Conservation (phyloP, 331 rosid genomes). For the Pyrus hybrid region DNA sequence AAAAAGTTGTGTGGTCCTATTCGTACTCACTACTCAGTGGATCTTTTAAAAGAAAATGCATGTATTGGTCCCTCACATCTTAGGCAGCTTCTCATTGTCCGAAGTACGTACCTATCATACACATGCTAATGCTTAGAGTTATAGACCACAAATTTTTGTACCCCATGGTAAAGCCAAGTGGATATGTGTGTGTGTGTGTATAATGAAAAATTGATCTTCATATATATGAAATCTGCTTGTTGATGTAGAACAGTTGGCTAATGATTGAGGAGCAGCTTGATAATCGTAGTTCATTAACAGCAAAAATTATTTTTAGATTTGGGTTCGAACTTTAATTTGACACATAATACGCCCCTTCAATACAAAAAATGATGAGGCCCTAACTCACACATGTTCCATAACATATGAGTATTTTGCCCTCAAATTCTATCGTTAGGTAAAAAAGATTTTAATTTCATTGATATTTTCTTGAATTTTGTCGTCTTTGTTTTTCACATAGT, state of each 20-base stretch:
- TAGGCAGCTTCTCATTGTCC: slow-evolving; percentile 27
- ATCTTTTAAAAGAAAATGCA: slow-evolving; percentile 6
- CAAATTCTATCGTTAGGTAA: neutral
- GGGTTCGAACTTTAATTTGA: no score
- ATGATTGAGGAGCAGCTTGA: neutral
- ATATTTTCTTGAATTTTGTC: neutral
- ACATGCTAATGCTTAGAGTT: slow-evolving; percentile 22
- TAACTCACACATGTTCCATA: neutral
- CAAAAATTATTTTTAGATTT: neutral
- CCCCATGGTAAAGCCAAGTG: slow-evolving; percentile 25
- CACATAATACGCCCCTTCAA: neutral
- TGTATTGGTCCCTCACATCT: slow-evolving; percentile 58
- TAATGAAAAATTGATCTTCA: no score
- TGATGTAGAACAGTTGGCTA: neutral
- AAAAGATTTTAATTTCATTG: neutral
- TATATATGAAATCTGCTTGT: neutral
- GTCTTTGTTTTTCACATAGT: neutral
- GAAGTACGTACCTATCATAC: slow-evolving; percentile 40
- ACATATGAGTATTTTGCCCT: neutral
- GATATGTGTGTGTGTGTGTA: no score
- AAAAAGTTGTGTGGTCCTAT: slow-evolving; percentile 68
- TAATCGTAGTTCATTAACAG: neutral
- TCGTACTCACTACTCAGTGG: slow-evolving; percentile 18
- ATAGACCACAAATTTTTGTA: slow-evolving; percentile 57
- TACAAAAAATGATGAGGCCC: neutral